Base-by-base conservation (phyloP, 495 filamentous ascomycete species). In the Xylaria intraflava region DNA sequence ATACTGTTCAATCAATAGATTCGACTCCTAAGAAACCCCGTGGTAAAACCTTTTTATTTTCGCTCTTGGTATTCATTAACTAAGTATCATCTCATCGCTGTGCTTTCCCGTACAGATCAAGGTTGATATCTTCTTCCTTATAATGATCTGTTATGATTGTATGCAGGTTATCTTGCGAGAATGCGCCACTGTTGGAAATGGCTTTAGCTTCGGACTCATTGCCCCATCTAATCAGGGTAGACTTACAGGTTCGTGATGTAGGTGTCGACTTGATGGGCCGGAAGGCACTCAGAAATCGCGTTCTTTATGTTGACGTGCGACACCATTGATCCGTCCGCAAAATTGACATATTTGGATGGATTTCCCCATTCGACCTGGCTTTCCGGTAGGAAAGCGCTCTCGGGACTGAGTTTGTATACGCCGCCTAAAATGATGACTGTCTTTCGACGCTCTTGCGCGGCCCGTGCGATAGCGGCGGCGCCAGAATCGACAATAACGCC, bases 191-290 rank as follows among this genome's bases (percentile, higher is more conserved):
- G 60, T 53, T 49, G 52, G 33, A 65, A 51, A 71, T 69, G 60
- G 12, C 17, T 22, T 29, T 12, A 42, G 26, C 10, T 44, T 48
- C 29, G 26, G 1, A 11, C 19, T 6, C 42, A 16, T 24, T 16
- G 16, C 11, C 9, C 35, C 46, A n/a, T 20, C 27, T 41, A 22
- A 14, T 14, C 5, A 40, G 6, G 33, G 26, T 2, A 31, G 46
- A 82, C 88, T 78, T 75, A 91, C 88, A 96, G 70, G 69, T 96
- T 96, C 9, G 91, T 95, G 57, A 96, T 86, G 64, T 95, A 95
- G 31, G 93, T 80, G 61, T 93, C 87, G 26, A 96, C 80, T 51
- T 91, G 69, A 51, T 92, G 86, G 7, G 87, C 80, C 2, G 86
- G 84, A 10, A 96, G 81, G 61, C 90, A 92, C 62, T 95, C 90